A percentile compares a stretch with the other conserved stretches of the same genome.
phyloP scores from a whole-genome alignment of 306 rosid genomes.

The Gillenia trifoliata region DNA sequence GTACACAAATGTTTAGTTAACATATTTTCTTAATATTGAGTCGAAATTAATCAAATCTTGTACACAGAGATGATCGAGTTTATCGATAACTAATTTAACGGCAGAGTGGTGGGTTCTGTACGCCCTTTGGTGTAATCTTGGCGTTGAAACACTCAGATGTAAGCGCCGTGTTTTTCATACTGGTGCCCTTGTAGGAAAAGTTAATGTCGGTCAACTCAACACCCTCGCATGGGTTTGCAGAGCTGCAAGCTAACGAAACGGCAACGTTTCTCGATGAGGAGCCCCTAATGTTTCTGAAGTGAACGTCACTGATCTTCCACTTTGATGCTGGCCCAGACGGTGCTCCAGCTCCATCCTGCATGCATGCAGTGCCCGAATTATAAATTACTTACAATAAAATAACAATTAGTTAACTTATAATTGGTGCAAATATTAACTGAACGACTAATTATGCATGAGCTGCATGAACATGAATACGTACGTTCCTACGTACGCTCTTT shows the following conservation, averaged over 20 bases:
- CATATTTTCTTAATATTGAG: background rate
- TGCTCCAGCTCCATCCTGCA: background rate
- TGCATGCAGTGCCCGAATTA: background rate
- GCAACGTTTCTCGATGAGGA: constrained; percentile 37
- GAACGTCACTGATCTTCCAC: constrained; percentile 55
- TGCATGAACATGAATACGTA: background rate
- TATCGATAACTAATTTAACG: background rate
- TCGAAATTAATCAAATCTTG: background rate
- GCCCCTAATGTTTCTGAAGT: constrained; percentile 56
- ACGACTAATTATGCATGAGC: background rate
- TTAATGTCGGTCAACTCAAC: constrained; percentile 41
- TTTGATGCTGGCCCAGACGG: constrained; percentile 20
- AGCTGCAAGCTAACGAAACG: constrained; percentile 51
- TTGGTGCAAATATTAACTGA: background rate
- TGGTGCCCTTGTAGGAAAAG: constrained; percentile 22
- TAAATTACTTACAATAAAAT: background rate
- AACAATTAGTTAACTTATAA: background rate
- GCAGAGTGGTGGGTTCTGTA: constrained; percentile 43
- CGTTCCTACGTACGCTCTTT: background rate
- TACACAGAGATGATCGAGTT: background rate
- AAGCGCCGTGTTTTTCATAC: background rate
- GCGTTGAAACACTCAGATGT: constrained; percentile 43
- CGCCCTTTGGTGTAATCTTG: constrained; percentile 33
- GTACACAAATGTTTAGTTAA: background rate
- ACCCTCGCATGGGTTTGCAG: constrained; percentile 34